A percentile compares a stretch with the other conserved stretches of the same genome.
These are phyloP conservation scores for Pleurotus ostreatus DNA, from an alignment of 768 basidiomycete genomes.

Conservation along the genomic window DNA sequence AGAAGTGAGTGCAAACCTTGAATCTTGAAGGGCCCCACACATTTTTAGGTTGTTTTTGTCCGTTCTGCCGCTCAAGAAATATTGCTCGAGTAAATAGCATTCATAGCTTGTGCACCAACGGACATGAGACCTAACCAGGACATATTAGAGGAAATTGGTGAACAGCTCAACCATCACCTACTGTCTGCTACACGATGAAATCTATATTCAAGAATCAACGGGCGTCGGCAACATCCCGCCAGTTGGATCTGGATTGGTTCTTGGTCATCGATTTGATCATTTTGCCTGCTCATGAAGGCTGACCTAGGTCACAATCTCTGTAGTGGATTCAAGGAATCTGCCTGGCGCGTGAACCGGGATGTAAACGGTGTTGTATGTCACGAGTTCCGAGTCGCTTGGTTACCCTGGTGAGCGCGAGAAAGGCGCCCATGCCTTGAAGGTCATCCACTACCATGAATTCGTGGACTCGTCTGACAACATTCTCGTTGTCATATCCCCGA, in stretches of 20 bases:
- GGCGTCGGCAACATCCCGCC: constrained; percentile 59
- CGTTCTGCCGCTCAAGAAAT: constrained; percentile 58
- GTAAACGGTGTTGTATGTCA: no score
- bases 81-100: constrained; percentile 74
- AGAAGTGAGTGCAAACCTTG: no score
- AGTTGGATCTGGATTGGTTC: constrained; percentile 37
- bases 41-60: constrained; percentile 59
- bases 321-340: no score
- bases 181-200: constrained; percentile 38
- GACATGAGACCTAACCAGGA: constrained; percentile 37
- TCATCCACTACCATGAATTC: no score
- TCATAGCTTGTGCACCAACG: constrained; percentile 67
- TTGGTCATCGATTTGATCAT: constrained; percentile 45
- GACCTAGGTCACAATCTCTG: neutral
- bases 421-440: no score
- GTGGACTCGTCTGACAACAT: no score
- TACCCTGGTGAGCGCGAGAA: no score
- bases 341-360: no score
- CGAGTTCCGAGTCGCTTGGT: no score
- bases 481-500: no score
- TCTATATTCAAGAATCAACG: constrained; percentile 40
- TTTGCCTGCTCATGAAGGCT: constrained; percentile 28
- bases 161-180: constrained; percentile 19
- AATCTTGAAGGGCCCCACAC: constrained; percentile 46
- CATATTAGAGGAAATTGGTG: no score